Evolutionary conservation across 768 basidiomycete species (phyloP).

Genomic region (Saitozyma sp.): DNA sequence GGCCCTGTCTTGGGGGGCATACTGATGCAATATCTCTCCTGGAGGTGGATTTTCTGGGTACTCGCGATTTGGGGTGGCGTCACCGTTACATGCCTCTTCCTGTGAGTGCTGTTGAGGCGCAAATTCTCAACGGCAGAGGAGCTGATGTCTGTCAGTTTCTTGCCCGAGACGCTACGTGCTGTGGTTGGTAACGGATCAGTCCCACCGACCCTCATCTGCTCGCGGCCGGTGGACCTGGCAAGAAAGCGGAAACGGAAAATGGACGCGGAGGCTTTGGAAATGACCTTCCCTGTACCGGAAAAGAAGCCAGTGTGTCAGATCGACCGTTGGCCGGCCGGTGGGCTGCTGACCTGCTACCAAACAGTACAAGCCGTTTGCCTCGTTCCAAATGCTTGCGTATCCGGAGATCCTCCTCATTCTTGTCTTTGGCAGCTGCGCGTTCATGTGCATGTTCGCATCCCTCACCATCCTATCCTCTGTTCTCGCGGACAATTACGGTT

Average conservation of each 20-base stretch:
- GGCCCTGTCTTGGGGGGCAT: constrained; percentile 61
- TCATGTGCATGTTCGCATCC: constrained; percentile 17
- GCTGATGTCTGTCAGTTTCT: constrained; percentile 30
- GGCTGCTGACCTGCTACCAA: not conserved
- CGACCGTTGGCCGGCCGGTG: not conserved
- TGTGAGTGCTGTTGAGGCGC: constrained; percentile 29
- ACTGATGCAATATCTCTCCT: constrained; percentile 63
- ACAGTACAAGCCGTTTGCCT: constrained; percentile 41
- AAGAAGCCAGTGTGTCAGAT: constrained; percentile 24
- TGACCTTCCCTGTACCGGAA: constrained; percentile 4
- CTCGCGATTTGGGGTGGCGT: constrained; percentile 36
- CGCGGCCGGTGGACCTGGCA: constrained; percentile 24
- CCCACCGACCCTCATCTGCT: constrained; percentile 37
- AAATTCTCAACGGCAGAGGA: no score
- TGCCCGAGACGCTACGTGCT: constrained; percentile 57
- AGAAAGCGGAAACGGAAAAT: constrained; percentile 10
- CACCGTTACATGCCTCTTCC: constrained; percentile 51
- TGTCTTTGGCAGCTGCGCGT: constrained; percentile 37
- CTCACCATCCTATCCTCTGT: constrained; percentile 55
- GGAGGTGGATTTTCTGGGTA: constrained; percentile 56
- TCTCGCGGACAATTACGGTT: constrained; percentile 61
- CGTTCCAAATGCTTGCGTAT: constrained; percentile 35
- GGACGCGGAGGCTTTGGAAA: constrained; percentile 21
- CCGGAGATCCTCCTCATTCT: constrained; percentile 43
- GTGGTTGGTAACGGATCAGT: constrained; percentile 49